A percentile compares a stretch with the other conserved stretches of the same genome.
Conservation (phyloP, 2,329 filamentous ascomycete genomes). For the Cladosporium sp. region DNA sequence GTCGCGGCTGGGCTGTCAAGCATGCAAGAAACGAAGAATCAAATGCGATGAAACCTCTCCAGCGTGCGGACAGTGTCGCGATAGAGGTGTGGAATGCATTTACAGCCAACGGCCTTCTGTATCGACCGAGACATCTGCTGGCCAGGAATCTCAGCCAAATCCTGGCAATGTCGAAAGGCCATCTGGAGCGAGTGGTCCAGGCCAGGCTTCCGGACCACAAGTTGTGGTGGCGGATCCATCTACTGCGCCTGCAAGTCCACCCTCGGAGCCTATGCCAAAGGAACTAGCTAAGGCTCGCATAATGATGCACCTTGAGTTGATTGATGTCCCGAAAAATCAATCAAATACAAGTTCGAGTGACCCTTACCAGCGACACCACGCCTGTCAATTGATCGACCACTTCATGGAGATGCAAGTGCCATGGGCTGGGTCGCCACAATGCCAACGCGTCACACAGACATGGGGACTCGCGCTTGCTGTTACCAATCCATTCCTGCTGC, state of each 20-base stretch:
- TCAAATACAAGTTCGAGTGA: not conserved
- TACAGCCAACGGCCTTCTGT: conserved; percentile 9
- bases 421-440: conserved; percentile 15
- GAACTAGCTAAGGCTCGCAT: conserved; percentile 9
- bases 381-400: conserved; percentile 17
- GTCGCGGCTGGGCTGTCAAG: conserved; percentile 16
- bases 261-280: conserved; percentile 1
- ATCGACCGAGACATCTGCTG: not conserved
- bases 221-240: not conserved
- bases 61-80: conserved; percentile 18
- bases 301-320: conserved; percentile 7
- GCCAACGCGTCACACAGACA: conserved; percentile 15
- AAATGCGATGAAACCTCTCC: conserved; percentile 24
- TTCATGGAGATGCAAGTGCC: conserved; percentile 13
- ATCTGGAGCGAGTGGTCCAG: not conserved
- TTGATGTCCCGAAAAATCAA: not conserved
- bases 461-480: conserved; percentile 65
- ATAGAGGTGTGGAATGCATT: conserved; percentile 16
- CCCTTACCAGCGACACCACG: conserved; percentile 12
- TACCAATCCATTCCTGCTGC: conserved; percentile 81
- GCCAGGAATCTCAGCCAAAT: not conserved
- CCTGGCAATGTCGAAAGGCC: not conserved
- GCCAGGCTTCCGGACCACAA: not conserved
- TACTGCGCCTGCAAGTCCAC: not conserved
- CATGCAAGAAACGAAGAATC: conserved; percentile 22